These are phyloP conservation scores for Candida sp. DNA, from an alignment of 1,139 yeast species.

Conservation along the genomic window DNA sequence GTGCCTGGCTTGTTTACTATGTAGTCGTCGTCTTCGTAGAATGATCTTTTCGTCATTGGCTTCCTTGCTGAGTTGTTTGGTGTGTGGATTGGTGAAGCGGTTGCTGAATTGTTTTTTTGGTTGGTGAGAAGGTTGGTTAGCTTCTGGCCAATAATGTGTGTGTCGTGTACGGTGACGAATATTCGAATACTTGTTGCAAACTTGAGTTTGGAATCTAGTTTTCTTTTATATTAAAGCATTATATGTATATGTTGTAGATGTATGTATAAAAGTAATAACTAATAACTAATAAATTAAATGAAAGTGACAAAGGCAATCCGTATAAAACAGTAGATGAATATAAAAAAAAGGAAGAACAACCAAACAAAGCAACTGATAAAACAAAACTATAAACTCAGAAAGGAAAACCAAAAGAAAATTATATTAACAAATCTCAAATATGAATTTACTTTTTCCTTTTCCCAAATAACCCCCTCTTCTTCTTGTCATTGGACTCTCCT, in stretches of 20 bases:
- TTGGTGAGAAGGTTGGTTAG: neutral
- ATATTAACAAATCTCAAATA: neutral
- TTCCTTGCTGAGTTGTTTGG: neutral
- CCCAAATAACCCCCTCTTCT: constrained; percentile 41
- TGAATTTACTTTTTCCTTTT: constrained; percentile 1
- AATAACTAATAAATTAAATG: too few species aligned
- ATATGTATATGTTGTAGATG: neutral
- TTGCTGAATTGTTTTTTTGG: neutral
- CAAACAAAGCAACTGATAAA: neutral
- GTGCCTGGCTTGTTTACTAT: constrained; percentile 52
- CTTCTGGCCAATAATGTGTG: neutral
- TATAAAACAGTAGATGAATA: too few species aligned
- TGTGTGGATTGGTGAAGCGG: neutral
- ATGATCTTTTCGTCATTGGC: constrained; percentile 35
- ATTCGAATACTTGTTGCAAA: too few species aligned
- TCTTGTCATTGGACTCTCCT: constrained; percentile 17
- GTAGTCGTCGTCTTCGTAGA: constrained; percentile 57
- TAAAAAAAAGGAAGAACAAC: neutral
- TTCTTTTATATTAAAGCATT: neutral
- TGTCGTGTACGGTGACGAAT: neutral
- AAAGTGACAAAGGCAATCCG: neutral
- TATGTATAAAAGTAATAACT: neutral
- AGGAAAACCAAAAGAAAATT: neutral
- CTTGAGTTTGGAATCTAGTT: neutral
- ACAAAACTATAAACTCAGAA: neutral